Evolutionary conservation across 169 alveolate genomes (phyloP).

Genomic region (Cryptosporidium sp.): DNA sequence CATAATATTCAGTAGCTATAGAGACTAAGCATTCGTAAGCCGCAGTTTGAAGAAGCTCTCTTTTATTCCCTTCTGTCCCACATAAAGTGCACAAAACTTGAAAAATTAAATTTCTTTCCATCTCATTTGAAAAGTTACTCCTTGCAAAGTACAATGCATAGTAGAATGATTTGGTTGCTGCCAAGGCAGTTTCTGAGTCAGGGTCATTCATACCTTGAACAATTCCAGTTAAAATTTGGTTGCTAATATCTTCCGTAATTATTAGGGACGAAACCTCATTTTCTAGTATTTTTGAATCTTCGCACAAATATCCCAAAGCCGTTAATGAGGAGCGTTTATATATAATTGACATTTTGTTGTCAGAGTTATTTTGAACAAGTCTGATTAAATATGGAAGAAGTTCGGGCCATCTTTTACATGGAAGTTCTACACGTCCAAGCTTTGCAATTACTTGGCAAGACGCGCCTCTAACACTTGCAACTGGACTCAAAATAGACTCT

Average conservation of each 20-base stretch:
- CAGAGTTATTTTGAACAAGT: slow-evolving; percentile 78
- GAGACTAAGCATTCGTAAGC: slow-evolving; percentile 89
- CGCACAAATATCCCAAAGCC: slow-evolving; percentile 86
- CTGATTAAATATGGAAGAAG: slow-evolving; percentile 82
- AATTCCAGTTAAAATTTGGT: slow-evolving; percentile 81
- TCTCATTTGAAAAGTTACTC: slow-evolving; percentile 59
- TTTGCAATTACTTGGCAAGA: slow-evolving; percentile 88
- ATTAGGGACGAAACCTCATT: slow-evolving; percentile 80
- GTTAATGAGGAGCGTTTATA: slow-evolving; percentile 84
- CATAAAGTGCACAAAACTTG: slow-evolving; percentile 78
- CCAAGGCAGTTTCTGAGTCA: slow-evolving; percentile 79
- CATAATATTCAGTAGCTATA: slow-evolving; percentile 86
- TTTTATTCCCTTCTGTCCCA: slow-evolving; percentile 82
- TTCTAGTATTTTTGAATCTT: slow-evolving; percentile 83
- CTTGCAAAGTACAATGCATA: slow-evolving; percentile 79
- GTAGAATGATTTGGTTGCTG: slow-evolving; percentile 82
- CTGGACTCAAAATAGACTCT: slow-evolving; percentile 80
- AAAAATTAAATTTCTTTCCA: slow-evolving; percentile 63
- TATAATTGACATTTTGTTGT: slow-evolving; percentile 83
- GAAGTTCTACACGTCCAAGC: slow-evolving; percentile 86
- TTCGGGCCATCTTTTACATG: slow-evolving; percentile 88
- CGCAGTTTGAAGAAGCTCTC: slow-evolving; percentile 84
- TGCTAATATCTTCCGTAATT: slow-evolving; percentile 77
- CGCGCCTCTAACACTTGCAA: slow-evolving; percentile 83
- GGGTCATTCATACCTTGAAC: slow-evolving; percentile 80